Evolutionary conservation across 768 basidiomycete species (phyloP).

Genomic region (Suillus weaverae): DNA sequence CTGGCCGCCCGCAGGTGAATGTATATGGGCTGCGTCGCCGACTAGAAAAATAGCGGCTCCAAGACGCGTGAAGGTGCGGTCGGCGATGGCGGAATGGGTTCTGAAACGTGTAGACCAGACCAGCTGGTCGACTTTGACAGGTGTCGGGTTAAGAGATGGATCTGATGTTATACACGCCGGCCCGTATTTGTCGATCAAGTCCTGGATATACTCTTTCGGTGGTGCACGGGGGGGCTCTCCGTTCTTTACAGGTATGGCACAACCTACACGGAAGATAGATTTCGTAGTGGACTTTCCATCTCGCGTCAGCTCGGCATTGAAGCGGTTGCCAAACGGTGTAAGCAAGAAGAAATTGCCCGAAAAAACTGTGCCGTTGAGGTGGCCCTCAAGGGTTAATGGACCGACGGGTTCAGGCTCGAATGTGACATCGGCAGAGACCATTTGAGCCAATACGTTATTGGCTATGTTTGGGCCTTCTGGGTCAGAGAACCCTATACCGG

Average conservation of each 20-base stretch:
- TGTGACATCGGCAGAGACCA: constrained; percentile 48
- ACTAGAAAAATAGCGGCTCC: constrained; percentile 21
- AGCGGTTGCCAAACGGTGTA: constrained; percentile 30
- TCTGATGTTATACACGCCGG: constrained; percentile 1
- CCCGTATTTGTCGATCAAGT: background rate
- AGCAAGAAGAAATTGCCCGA: constrained; percentile 32
- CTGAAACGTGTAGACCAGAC: constrained; percentile 45
- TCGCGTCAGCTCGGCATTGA: background rate
- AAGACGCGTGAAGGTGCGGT: constrained; percentile 33
- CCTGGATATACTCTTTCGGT: constrained; percentile 4
- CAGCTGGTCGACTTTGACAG: constrained; percentile 33
- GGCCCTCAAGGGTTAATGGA: constrained; percentile 7
- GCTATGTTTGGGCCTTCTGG: constrained; percentile 34
- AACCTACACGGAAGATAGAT: constrained; percentile 39
- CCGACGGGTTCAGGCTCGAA: constrained; percentile 31
- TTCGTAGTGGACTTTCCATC: constrained; percentile 1
- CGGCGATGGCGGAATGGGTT: constrained; percentile 42
- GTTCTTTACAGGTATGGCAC: constrained; percentile 30
- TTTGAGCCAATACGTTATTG: constrained; percentile 30
- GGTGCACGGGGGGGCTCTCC: constrained; percentile 31
- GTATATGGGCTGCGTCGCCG: constrained; percentile 51
- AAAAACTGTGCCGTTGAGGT: constrained; percentile 21
- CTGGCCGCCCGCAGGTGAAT: constrained; percentile 55
- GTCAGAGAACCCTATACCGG: constrained; percentile 45
- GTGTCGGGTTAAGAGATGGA: constrained; percentile 15